phyloP scores from a whole-genome alignment of 169 alveolate genomes.

The Cryptosporidium muris region DNA sequence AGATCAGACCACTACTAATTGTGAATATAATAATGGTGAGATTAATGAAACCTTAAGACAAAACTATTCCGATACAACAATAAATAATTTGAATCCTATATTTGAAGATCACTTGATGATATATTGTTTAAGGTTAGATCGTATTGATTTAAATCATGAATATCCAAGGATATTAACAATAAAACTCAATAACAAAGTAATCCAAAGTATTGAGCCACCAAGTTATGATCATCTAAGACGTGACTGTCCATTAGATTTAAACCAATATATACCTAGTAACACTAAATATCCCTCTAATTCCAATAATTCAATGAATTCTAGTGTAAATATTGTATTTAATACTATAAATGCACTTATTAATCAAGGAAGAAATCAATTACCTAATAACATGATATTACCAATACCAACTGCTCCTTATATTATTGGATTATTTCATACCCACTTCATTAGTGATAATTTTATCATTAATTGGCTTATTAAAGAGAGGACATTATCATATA shows the following conservation, averaged over 20 bases:
- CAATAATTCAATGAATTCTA: not conserved
- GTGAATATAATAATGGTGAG: too few species aligned
- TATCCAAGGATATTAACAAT: slow-evolving; percentile 35
- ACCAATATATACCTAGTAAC: not conserved
- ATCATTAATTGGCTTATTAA: slow-evolving; percentile 16
- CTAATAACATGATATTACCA: not conserved
- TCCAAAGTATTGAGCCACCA: slow-evolving; percentile 66
- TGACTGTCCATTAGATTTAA: slow-evolving; percentile 56
- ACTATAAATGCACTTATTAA: slow-evolving; percentile 44
- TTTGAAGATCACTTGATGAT: slow-evolving; percentile 10
- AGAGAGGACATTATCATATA: slow-evolving; percentile 18
- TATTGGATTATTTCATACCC: slow-evolving; percentile 45
- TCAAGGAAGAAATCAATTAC: not conserved
- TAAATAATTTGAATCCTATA: too few species aligned
- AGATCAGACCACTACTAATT: too few species aligned
- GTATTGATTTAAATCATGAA: slow-evolving; percentile 65
- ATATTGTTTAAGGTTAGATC: slow-evolving; percentile 60
- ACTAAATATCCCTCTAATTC: not conserved
- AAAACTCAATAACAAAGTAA: slow-evolving; percentile 10
- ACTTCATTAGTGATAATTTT: slow-evolving; percentile 5
- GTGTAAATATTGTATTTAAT: slow-evolving; percentile 35
- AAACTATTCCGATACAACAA: too few species aligned
- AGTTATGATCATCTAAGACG: slow-evolving; percentile 65
- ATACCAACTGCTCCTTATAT: slow-evolving; percentile 70
- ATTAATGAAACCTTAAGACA: too few species aligned